Conservation (phyloP, 176 grass and related monocot species). For the Cymbopogon citratus region DNA sequence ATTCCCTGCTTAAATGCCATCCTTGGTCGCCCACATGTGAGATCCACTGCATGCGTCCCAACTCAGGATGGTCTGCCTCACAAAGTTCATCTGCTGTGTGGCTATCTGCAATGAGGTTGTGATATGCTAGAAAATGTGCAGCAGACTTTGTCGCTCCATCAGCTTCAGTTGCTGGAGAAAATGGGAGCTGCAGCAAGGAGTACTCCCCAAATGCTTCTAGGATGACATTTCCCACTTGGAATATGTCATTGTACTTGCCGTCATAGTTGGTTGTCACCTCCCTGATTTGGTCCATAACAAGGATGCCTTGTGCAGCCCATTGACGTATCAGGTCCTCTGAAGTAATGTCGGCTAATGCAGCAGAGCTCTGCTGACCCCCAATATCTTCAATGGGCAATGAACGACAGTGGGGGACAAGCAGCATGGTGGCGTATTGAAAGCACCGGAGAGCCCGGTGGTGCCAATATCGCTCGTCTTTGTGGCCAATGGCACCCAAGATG, state of each 20-base stretch:
- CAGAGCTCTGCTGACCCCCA: no score
- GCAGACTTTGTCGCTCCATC: background rate
- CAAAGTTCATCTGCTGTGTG: background rate
- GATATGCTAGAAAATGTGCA: background rate
- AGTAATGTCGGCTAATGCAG: background rate
- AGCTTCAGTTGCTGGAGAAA: no score
- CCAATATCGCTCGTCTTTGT: background rate
- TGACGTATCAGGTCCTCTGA: conserved; percentile 1
- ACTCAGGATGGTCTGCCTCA: background rate
- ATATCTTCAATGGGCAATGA: background rate
- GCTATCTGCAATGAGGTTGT: background rate
- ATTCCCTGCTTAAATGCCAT: background rate
- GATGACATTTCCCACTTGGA: no score
- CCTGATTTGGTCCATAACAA: background rate
- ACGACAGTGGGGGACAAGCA: background rate
- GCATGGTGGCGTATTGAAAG: background rate
- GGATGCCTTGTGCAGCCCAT: background rate
- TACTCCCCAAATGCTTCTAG: no score
- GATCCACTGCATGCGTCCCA: background rate
- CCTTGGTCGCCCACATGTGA: background rate
- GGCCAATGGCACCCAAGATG: background rate
- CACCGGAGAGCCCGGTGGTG: background rate
- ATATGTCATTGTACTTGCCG: no score
- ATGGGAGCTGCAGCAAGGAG: no score
- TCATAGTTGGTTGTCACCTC: no score